These are phyloP conservation scores for Pseudevernia furfuracea DNA, from an alignment of 495 filamentous ascomycete genomes.

Conservation along the genomic window DNA sequence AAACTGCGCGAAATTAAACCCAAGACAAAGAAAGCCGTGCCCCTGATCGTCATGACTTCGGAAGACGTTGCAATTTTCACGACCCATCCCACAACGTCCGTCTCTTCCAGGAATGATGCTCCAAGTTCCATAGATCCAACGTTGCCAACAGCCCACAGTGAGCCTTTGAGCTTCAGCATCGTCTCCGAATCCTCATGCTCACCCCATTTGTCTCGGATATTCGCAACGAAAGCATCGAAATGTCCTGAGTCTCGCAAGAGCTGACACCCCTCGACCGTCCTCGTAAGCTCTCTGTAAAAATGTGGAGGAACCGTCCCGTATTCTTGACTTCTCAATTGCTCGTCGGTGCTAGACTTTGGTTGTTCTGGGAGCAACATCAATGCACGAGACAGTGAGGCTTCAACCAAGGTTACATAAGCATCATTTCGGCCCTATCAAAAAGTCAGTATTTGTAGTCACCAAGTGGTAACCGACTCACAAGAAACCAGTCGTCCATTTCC, in stretches of 20 bases:
- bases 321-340: slow-evolving; percentile 50
- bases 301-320: slow-evolving; percentile 78
- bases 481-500: slow-evolving; percentile 99
- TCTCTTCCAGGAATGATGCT: slow-evolving; percentile 81
- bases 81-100: slow-evolving; percentile 76
- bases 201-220: slow-evolving; percentile 75
- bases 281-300: slow-evolving; percentile 91
- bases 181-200: slow-evolving; percentile 79
- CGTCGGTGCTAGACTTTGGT: slow-evolving; percentile 36
- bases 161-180: slow-evolving; percentile 91
- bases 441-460: not conserved
- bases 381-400: slow-evolving; percentile 86
- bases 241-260: slow-evolving; percentile 87
- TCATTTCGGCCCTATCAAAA: slow-evolving; percentile 66
- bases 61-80: slow-evolving; percentile 79
- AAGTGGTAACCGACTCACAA: slow-evolving; percentile 25
- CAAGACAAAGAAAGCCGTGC: slow-evolving; percentile 92
- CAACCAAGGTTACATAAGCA: slow-evolving; percentile 86
- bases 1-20: slow-evolving; percentile 87
- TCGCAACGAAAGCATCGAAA: slow-evolving; percentile 84
- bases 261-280: slow-evolving; percentile 85
- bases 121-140: slow-evolving; percentile 97
- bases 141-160: slow-evolving; percentile 95
- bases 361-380: slow-evolving; percentile 53
- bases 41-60: slow-evolving; percentile 82